Conservation (phyloP, 371 early-diverging fungal genomes). For the Mucor sp. region DNA sequence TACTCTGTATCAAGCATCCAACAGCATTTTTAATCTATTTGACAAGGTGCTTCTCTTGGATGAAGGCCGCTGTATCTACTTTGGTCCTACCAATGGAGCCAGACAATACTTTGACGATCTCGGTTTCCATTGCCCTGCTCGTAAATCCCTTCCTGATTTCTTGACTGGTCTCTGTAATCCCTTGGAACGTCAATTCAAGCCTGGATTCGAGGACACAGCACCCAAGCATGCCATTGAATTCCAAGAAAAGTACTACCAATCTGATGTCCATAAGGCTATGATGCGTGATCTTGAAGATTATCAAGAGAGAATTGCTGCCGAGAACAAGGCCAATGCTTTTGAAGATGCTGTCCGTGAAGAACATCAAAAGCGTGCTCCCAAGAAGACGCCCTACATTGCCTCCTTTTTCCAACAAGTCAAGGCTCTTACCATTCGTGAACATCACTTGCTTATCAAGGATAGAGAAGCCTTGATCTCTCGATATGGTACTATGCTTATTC, state of each 20-base stretch:
- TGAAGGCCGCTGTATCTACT: slow-evolving; percentile 75
- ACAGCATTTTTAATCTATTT: slow-evolving; percentile 76
- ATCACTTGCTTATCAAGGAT: slow-evolving; percentile 56
- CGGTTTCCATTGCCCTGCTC: slow-evolving; percentile 70
- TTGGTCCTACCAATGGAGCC: slow-evolving; percentile 72
- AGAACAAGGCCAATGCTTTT: slow-evolving; percentile 47
- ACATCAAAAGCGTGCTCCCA: slow-evolving; percentile 57
- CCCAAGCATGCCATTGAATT: slow-evolving; percentile 55
- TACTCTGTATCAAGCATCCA: slow-evolving; percentile 71
- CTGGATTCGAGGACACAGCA: slow-evolving; percentile 53
- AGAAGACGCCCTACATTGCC: slow-evolving; percentile 59
- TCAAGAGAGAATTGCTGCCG: slow-evolving; percentile 26
- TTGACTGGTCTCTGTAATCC: slow-evolving; percentile 72
- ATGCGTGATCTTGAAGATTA: slow-evolving; percentile 44
- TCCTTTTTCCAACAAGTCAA: slow-evolving; percentile 64
- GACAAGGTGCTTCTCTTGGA: slow-evolving; percentile 76
- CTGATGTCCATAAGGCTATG: slow-evolving; percentile 32
- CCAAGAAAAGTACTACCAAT: slow-evolving; percentile 46
- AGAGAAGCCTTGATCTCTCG: slow-evolving; percentile 54
- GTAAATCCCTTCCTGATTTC: slow-evolving; percentile 78
- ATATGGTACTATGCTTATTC: slow-evolving; percentile 58
- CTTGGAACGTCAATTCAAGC: slow-evolving; percentile 59
- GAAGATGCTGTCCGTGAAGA: slow-evolving; percentile 52
- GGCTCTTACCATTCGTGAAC: slow-evolving; percentile 64
- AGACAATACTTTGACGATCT: slow-evolving; percentile 68